Evolutionary conservation across 768 basidiomycete genomes (phyloP).

Genomic region (Amylocystis lapponica): DNA sequence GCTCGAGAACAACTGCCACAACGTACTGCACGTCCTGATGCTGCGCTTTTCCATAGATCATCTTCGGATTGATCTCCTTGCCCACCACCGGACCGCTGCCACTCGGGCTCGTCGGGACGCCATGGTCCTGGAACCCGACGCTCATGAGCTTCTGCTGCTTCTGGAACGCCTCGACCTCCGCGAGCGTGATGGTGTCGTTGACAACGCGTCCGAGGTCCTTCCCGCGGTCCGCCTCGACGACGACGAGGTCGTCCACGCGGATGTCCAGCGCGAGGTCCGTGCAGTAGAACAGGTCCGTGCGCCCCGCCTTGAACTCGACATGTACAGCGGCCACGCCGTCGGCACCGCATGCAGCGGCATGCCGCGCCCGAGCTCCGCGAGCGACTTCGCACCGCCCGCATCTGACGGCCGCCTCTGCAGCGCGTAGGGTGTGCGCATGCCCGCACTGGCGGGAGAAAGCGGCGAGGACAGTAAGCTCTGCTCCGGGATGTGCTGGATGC

Average conservation of each 20-base stretch:
- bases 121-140: slow-evolving; percentile 24
- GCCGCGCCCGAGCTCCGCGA: slow-evolving; percentile 76
- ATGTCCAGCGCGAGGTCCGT: slow-evolving; percentile 63
- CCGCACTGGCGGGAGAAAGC: slow-evolving; percentile 42
- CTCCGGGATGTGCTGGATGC: slow-evolving; percentile 51
- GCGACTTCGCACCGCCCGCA: slow-evolving; percentile 23
- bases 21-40: slow-evolving; percentile 76
- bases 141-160: slow-evolving; percentile 56
- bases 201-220: slow-evolving; percentile 90
- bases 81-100: slow-evolving; percentile 42
- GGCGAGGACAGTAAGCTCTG: slow-evolving; percentile 41
- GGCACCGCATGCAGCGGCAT: slow-evolving; percentile 83
- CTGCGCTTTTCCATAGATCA: slow-evolving; percentile 87
- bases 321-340: slow-evolving; percentile 83
- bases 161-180: slow-evolving; percentile 89
- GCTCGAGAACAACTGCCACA: slow-evolving; percentile 9
- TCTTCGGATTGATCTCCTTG: slow-evolving; percentile 96
- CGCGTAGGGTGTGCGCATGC: slow-evolving; percentile 11
- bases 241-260: slow-evolving; percentile 84
- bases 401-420: slow-evolving; percentile 37
- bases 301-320: slow-evolving; percentile 98
- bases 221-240: slow-evolving; percentile 95
- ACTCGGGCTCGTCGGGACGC: slow-evolving; percentile 47
- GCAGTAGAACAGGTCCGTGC: slow-evolving; percentile 91
- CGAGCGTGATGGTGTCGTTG: slow-evolving; percentile 84